Base-by-base conservation (phyloP, 192 early-diverging fungal genomes). In the Entomortierella lignicola region DNA sequence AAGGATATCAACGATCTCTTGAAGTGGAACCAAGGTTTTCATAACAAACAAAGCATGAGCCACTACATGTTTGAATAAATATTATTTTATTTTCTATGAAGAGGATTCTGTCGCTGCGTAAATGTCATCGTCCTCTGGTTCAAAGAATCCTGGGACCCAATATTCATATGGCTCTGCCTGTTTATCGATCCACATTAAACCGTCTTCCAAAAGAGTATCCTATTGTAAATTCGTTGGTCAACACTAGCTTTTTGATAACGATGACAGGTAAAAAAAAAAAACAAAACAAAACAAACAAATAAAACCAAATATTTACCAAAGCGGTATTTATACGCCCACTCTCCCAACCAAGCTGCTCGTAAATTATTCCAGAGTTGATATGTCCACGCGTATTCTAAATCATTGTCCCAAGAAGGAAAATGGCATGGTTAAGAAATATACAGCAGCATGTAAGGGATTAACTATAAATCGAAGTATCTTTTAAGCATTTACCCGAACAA, bases 11-110 rank as follows among this genome's bases (percentile, higher is more conserved):
- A 94, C 77, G 86, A 93, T 48, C 85, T 93, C 62, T 80, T 97
- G 44, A 92, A 93, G 69, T 97, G 95, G 88, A 97, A 97, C 67
- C 92, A 95, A 64, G 84, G 82, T 10, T 94, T 94, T 79, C 83
- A 70, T 34, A 82, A 80, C 70, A 84, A 84, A 44, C 72, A 82
- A 44, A 77, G 64, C 34, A 82, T 77, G 60, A 79, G 66, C 37
- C 75, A 79, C 50, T 79, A 79, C 58, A 79, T 79, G 55, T 79
- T 67, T 15, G 75, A 79, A 63, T 79, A 68, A 41, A 65, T 7
- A 21, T 42, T 66, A 32, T 60, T 52, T 23, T 43, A 1, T 30
- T 53, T 20, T 21, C 48, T n/a, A 61, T 23, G 57, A 12, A 20
- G 68, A 34, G 3, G 66, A n/a, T n/a, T n/a, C 31, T 10, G 62